Percentiles rank a stretch among this genome's conserved stretches.
Evolutionary conservation across 441 rosid species (phyloP).

Genomic region (Eruca vesicaria): DNA sequence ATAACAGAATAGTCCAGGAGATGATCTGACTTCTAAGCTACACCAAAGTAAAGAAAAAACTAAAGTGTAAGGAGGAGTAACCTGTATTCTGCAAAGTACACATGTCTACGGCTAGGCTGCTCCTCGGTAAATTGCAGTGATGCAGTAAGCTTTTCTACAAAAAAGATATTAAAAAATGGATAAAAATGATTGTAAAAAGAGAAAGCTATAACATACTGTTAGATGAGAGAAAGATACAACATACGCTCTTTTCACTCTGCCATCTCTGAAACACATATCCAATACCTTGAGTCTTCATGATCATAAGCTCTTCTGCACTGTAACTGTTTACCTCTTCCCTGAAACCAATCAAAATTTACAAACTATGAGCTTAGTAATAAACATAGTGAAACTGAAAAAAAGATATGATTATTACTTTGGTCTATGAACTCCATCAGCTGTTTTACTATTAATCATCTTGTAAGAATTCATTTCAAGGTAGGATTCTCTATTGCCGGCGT

Average conservation of each 20-base stretch:
- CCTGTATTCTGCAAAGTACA: conserved; percentile 40
- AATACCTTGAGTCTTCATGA: background rate
- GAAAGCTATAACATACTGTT: background rate
- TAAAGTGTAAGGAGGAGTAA: conserved; percentile 18
- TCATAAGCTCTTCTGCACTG: background rate
- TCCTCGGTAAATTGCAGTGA: conserved; percentile 66
- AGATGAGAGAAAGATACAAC: background rate
- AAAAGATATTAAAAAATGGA: background rate
- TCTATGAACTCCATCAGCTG: conserved; percentile 15
- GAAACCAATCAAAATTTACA: background rate
- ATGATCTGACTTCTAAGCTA: no score
- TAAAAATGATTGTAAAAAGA: background rate
- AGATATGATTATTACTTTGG: conserved; percentile 47
- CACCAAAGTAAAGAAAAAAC: background rate
- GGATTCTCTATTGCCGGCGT: no score
- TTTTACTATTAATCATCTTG: conserved; percentile 70
- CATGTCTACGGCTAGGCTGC: conserved; percentile 12
- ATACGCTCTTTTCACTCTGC: background rate
- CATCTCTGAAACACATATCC: background rate
- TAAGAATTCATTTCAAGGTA: conserved; percentile 55
- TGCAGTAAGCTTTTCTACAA: conserved; percentile 72
- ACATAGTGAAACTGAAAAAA: background rate
- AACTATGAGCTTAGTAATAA: conserved; percentile 1
- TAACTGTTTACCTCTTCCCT: background rate
- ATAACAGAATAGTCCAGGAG: background rate